Percentiles rank a stretch among this genome's conserved stretches.
Conservation (phyloP, 176 grass and related monocot species). For the Cenchrus purpureus region DNA sequence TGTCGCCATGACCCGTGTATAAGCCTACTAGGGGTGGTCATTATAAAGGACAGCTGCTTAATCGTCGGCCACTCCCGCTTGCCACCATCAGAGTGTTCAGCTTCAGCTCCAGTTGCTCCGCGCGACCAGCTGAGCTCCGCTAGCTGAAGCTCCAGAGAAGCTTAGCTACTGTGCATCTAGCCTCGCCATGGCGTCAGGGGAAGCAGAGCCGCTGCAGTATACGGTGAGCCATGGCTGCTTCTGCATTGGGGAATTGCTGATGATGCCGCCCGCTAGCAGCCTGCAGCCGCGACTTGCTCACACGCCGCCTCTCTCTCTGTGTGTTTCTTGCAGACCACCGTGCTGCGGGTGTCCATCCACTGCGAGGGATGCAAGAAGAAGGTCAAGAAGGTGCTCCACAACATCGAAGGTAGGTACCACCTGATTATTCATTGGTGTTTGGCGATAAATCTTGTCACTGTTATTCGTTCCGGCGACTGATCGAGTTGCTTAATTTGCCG, state of each 20-base stretch:
- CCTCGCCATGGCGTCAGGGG: conserved; percentile 66
- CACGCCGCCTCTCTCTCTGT: background rate
- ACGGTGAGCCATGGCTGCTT: conserved; percentile 42
- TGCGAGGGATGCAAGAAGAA: conserved; percentile 97
- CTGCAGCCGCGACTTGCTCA: too few species aligned
- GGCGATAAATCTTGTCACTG: background rate
- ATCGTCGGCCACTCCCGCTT: background rate
- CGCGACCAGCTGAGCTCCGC: background rate
- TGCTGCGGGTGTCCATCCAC: conserved; percentile 84
- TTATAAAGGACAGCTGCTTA: conserved; percentile 44
- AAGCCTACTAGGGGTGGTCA: background rate
- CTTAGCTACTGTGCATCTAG: background rate
- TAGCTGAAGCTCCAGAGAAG: background rate
- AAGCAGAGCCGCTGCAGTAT: conserved; percentile 59
- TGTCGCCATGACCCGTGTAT: too few species aligned
- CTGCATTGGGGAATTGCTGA: background rate
- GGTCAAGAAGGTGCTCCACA: conserved; percentile 77
- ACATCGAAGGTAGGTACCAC: conserved; percentile 55
- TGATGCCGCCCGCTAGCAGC: too few species aligned
- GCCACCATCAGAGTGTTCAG: background rate
- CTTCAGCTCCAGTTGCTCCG: conserved; percentile 14
- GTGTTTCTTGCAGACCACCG: conserved; percentile 55
- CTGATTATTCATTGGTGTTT: background rate
- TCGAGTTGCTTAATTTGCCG: too few species aligned
- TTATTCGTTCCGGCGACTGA: background rate